A percentile compares a stretch with the other conserved stretches of the same genome.
These are phyloP conservation scores for Colletotrichum graminicola DNA, from an alignment of 2,329 filamentous ascomycete species.

Conservation along the genomic window DNA sequence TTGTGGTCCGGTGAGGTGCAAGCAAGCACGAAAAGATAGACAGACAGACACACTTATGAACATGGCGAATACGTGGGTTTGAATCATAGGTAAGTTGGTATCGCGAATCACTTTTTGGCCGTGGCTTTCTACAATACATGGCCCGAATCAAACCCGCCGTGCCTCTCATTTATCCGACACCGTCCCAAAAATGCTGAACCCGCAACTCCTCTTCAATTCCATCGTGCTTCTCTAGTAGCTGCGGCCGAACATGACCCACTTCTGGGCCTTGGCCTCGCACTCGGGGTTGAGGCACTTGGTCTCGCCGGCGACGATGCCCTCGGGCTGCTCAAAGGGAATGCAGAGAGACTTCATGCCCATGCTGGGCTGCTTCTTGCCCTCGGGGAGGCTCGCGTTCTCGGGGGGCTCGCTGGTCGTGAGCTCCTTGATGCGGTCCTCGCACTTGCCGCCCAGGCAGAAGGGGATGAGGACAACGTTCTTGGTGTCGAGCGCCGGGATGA, in stretches of 20 bases:
- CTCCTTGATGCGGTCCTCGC: conserved; percentile 96
- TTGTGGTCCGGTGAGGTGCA: neutral
- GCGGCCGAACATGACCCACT: conserved; percentile 94
- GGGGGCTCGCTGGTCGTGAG: conserved; percentile 77
- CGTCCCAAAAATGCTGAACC: conserved; percentile 38
- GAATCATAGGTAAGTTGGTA: conserved; percentile 38
- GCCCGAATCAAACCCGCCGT: conserved; percentile 34
- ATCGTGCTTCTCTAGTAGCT: conserved; percentile 63
- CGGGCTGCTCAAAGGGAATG: conserved; percentile 85
- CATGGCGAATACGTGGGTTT: neutral
- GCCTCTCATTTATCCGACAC: conserved; percentile 30
- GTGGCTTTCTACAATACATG: conserved; percentile 31
- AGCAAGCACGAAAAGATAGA: neutral
- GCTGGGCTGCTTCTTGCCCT: conserved; percentile 65
- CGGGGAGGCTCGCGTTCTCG: conserved; percentile 58
- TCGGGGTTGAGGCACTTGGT: conserved; percentile 95
- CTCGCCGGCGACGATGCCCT: conserved; percentile 80
- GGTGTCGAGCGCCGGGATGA: conserved; percentile 87
- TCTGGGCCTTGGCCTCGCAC: conserved; percentile 80
- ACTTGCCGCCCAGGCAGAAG: conserved; percentile 83
- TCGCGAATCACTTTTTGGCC: conserved; percentile 38
- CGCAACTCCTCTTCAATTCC: conserved; percentile 36
- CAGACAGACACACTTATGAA: neutral
- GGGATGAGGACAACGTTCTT: conserved; percentile 96
- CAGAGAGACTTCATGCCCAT: conserved; percentile 79